Evolutionary conservation across 345 rosid species (phyloP), one percentile per base, ranked within the genome.

Genomic region (Moricandia arvensis): DNA sequence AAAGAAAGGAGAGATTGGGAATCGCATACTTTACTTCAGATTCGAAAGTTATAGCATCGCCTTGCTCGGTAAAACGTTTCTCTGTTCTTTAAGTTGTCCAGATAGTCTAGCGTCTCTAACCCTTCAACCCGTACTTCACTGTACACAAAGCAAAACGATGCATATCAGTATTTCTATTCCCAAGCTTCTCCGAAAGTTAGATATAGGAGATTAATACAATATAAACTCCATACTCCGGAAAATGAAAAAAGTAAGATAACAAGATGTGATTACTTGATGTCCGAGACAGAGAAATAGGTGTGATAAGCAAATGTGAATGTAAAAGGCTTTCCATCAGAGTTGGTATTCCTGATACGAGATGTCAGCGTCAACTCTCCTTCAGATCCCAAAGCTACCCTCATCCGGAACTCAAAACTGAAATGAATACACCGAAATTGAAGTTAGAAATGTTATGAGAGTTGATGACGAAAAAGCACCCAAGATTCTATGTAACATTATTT

Each of bases 51-150:
- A 95, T 84, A 4, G 97, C 99, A 81, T 92, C 97, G 54, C 93
- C 99, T 79, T 90, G 97, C 72, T 95, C 97, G 5, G 97, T 95
- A 78, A 83, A 89, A 8, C 96, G 91, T 74, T 74, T 90, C 87
- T 84, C 84, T 89, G 60, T 85, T 86, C 80, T 88, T 87, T 68
- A 95, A 80, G 84, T 88, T 95, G 85, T 95, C 99, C 16, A 92
- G 91, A 73, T 95, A 95, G 85, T 95, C 97, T 69, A 87, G 82
- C 6, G 97, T 92, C 79, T 92, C 97, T 70, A 95, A 78, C 16
- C 99, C 96, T 85, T 95, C 97, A 54, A 95, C 89, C 53, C 99
- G 87, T 72, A 95, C 97, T 90, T 95, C 97, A 80, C 99, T 95
- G 87, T 59, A 80, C 58, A 72, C 30, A 70, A 70, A 65, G 66